Evolutionary conservation across 257 asterid genomes (phyloP), one percentile per base, ranked within the genome.

Genomic region (Nicotiana knightiana): DNA sequence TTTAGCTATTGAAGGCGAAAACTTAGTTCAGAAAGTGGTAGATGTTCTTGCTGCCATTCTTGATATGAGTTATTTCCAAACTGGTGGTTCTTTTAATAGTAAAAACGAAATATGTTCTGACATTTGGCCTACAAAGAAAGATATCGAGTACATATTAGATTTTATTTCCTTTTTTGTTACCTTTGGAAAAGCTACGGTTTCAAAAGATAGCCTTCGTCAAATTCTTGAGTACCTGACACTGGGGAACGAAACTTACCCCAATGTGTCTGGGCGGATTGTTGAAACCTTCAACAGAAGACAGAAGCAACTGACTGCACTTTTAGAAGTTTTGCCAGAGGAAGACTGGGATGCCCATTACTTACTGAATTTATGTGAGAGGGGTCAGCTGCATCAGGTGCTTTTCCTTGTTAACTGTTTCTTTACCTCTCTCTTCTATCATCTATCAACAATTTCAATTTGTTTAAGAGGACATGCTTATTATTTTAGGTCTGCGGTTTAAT

Each of bases 401-500:
- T 65, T 30, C 55, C 9, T 46, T 24, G 57, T 58, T 39, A 48
- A 30, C 83, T 58, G 59, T 65, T 76, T 76, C 48, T 59, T 18
- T 62, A 30, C 75, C 81, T 28, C 17, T 59, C 66, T 82, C 81
- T 82, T 59, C 83, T 81, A 28, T 66, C 78, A 79, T 64, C 62
- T 17, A 21, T 85, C 61, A 46, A 4, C 21, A 9, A 66, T 18
- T 59, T 24, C 64, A 75, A 65, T 81, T 53, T 71, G 32, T 32
- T 33, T 71, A 57, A 26, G 67, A 59, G 16, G 64, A 81, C 79
- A 8, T 30, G 65, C 83, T 62, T 81, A 59, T 83, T 77, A 67
- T 86, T 86, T 82, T 87, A 96, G 98, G 97, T 90, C 67, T 94
- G 93, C 84, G 99, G 98, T 87, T 91, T 91, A 86, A 89, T 94